These are phyloP conservation scores for Acanthamoeba sp. DNA, from an alignment of 208 protist genomes.

Conservation along the genomic window DNA sequence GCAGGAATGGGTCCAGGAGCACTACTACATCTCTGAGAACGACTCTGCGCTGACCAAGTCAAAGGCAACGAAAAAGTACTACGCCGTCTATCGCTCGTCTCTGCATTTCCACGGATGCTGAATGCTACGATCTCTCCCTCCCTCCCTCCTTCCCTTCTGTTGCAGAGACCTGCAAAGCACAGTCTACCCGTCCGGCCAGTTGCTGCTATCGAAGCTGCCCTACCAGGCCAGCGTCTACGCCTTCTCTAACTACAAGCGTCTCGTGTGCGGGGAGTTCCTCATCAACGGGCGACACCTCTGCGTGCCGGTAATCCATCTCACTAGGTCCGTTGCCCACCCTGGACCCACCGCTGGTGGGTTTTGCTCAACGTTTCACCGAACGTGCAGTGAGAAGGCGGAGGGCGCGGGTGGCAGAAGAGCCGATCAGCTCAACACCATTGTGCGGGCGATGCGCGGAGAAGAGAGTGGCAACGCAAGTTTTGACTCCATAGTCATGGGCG, in stretches of 20 bases:
- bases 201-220: conserved; percentile 21
- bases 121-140: not conserved
- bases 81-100: no score
- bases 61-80: not conserved
- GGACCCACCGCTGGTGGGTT: no score
- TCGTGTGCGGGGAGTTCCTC: not conserved
- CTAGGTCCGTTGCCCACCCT: not conserved
- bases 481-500: conserved; percentile 49
- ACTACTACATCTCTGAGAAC: conserved; percentile 31
- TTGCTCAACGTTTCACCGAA: no score
- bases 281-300: conserved; percentile 26
- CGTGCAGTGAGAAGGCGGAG: not conserved
- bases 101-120: no score
- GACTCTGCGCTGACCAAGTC: not conserved
- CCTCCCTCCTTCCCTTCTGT: not conserved
- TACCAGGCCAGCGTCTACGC: conserved; percentile 27
- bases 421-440: not conserved
- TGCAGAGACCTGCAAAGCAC: conserved; percentile 30
- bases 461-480: not conserved
- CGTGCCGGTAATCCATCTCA: conserved; percentile 42
- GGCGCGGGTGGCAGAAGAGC: not conserved
- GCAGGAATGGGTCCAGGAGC: conserved; percentile 60
- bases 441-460: conserved; percentile 15
- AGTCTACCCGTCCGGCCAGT: conserved; percentile 17
- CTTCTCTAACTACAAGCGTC: conserved; percentile 25